Conservation (phyloP, 345 rosid species). For the Triadica sebifera region DNA sequence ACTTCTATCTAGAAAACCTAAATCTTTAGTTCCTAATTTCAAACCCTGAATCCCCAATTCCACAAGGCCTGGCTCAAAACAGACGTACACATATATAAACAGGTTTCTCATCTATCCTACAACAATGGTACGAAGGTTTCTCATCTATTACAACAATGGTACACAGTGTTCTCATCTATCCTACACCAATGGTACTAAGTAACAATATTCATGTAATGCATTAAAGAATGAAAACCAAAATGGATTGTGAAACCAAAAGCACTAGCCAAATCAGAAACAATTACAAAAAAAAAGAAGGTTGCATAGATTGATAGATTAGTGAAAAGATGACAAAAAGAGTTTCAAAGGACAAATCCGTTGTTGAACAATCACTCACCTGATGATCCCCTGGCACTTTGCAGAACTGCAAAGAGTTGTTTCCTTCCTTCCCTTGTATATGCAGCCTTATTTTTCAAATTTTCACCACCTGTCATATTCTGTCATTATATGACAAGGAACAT, state of each 20-base stretch:
- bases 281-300: neutral
- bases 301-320: neutral
- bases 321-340: neutral
- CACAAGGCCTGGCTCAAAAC: neutral
- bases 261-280: neutral
- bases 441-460: conserved; percentile 69
- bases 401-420: conserved; percentile 93
- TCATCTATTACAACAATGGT: neutral
- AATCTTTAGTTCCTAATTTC: neutral
- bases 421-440: conserved; percentile 92
- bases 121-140: neutral
- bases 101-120: conserved; percentile 2
- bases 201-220: neutral
- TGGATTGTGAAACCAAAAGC: neutral
- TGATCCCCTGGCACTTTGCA: conserved; percentile 98
- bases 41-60: neutral
- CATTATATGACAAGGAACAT: conserved; percentile 21
- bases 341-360: conserved; percentile 11
- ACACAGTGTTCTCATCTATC: conserved; percentile 4
- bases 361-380: conserved; percentile 58
- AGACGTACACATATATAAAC: neutral
- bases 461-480: conserved; percentile 64
- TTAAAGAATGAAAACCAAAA: neutral
- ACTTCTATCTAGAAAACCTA: neutral
- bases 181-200: neutral